Base-by-base conservation (phyloP, 1,284 basidiomycete species). In the Mycena sp. region DNA sequence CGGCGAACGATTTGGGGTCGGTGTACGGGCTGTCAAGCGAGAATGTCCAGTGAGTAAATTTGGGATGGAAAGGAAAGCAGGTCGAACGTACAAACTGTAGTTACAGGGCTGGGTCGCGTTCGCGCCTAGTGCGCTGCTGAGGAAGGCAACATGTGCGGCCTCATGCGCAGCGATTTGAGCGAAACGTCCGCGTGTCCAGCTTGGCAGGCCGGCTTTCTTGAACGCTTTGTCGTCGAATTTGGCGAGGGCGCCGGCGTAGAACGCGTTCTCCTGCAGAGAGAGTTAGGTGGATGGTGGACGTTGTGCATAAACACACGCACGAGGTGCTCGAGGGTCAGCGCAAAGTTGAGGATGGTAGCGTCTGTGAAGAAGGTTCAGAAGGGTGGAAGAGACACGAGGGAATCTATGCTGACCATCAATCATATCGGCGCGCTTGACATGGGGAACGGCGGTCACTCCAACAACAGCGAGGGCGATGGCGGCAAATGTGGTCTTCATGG, bases 161-260 rank as follows among this genome's bases (percentile, higher is more conserved):
- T 92, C 90, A 74, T 93, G 87, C 46, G 76, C 72, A 16, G 77
- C 78, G 67, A 92, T 87, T 74, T 91, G 80, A 53, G 70, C 64
- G 71, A 85, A 83, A 37, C 85, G 82, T 4, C 78, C 80, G 52
- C 83, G 81, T 19, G 84, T 81, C 76, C 80, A 88, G 23, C 73
- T 67, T 1, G 81, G 77, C 66, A 83, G 83, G 3, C 88, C 88
- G 12, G 85, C 86, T 5, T 76, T 67, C 41, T 67, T 71, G 74
- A 92, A 92, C 38, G 81, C 86, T 21, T 74, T 62, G 19, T 77
- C 74, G 61, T 76, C 73, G 77, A 78, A 88, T 60, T 80, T 81
- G 2, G 69, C 64, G 10, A 88, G 79, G 1, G 76, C 84, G 9
- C 74, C 71, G 2, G 71, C 61, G 74, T 87, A 93, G 79, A 92